These are phyloP conservation scores for Multifurca ochricompacta DNA, from an alignment of 768 basidiomycete genomes.

Conservation along the genomic window DNA sequence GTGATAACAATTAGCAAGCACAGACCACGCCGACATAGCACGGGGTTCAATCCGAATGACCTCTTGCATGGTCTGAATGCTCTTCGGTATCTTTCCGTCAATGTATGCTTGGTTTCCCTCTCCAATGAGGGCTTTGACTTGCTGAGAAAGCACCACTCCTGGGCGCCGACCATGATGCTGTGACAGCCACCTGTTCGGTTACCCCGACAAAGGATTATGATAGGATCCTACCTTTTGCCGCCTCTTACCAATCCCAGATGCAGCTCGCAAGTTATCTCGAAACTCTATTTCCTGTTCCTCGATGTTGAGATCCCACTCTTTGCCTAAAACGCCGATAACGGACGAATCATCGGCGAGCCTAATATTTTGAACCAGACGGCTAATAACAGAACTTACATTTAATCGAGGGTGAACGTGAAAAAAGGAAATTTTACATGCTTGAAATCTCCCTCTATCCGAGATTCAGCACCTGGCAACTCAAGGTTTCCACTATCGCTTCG, in stretches of 20 bases:
- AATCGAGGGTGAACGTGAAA: not conserved
- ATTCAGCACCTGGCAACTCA: constrained; percentile 21
- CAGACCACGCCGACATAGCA: constrained; percentile 76
- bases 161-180: constrained; percentile 36
- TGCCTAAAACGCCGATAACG: constrained; percentile 41
- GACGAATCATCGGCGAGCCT: constrained; percentile 42
- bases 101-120: constrained; percentile 86
- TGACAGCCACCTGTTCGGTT: not conserved
- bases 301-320: constrained; percentile 68
- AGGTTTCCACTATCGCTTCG: not conserved
- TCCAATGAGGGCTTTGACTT: constrained; percentile 69
- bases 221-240: constrained; percentile 30
- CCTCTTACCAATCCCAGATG: constrained; percentile 60
- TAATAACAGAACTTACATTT: constrained; percentile 24
- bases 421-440: constrained; percentile 25
- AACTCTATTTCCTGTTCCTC: constrained; percentile 64
- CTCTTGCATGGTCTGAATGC: constrained; percentile 79
- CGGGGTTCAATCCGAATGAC: constrained; percentile 92
- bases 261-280: constrained; percentile 63
- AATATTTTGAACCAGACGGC: constrained; percentile 63
- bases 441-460: constrained; percentile 50
- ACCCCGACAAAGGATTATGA: not conserved
- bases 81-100: constrained; percentile 53
- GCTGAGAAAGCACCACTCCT: constrained; percentile 56
- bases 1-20: constrained; percentile 76